Evolutionary conservation across 225 moss, liverwort and hornwort genomes (phyloP), one percentile per base, ranked within the genome.

Genomic region (Polytrichum commune): DNA sequence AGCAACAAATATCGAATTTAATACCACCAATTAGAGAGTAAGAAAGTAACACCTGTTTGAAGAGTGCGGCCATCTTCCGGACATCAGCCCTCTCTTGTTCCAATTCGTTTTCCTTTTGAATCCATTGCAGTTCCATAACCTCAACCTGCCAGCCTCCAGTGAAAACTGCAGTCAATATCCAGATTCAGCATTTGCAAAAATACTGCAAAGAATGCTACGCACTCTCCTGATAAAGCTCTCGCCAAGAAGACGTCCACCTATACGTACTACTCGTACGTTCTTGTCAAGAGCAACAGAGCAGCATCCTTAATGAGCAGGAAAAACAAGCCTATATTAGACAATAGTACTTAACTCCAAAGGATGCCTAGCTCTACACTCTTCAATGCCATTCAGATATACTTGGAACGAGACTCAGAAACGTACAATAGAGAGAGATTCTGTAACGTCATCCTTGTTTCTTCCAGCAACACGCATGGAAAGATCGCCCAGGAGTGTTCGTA

Each of bases 361-460:
- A 16, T 16, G 16, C 46, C 46, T 46, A 46, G 46, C 13, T 46
- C 46, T 46, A 46, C 8, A 46, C 4, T 46, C 46, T 46, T 46
- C 46, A 46, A 46, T 46, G 13, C 46, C 13, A 46, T 46, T 46
- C 46, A 46, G 46, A 46, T 46, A 7, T 4, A 16, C 4, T 46
- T 46, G 16, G 46, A 55, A 19, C 6, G 32, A 69, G 16, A n/a
- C 4, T 33, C 62, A 70, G 62, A 46, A 67, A 65, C 46, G 29
- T 91, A 91, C 91, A 76, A 84, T 72, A 54, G 79, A 77, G 63
- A 93, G 88, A 69, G 88, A 87, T 81, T 90, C 89, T 35, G 85
- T 90, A 35, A 89, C 86, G 68, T 96, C 91, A 66, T 85, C 87
- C 78, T 87, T 93, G 65, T 83, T 89, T 73, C 91, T 91, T 55